phyloP scores from a whole-genome alignment of 176 grass and related monocot genomes.

The Alopecurus myosuroides region DNA sequence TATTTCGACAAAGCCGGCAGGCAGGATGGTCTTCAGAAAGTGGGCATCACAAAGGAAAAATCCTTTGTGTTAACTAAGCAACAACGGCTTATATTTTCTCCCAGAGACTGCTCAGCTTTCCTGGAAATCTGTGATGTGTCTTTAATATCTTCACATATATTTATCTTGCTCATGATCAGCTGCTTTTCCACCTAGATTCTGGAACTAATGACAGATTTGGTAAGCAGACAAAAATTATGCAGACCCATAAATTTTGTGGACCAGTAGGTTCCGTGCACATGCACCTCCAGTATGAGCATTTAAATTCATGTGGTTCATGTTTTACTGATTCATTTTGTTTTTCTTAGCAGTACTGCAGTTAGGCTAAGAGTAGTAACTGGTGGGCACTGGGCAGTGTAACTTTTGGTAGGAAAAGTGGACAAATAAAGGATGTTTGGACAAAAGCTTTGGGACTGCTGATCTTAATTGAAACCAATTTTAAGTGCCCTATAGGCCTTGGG shows the following conservation, averaged over 20 bases:
- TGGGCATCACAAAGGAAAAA: background rate
- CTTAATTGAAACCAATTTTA: background rate
- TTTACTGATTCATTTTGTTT: background rate
- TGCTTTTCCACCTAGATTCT: background rate
- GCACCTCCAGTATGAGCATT: background rate
- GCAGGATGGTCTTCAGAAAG: background rate
- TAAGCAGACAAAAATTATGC: background rate
- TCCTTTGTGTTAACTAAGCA: constrained; percentile 13
- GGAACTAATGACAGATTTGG: background rate
- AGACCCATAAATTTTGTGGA: background rate
- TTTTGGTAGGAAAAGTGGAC: background rate
- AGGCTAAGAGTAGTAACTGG: background rate
- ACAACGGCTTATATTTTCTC: constrained; percentile 18
- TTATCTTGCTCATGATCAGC: constrained; percentile 7
- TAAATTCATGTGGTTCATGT: background rate
- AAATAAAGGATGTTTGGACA: background rate
- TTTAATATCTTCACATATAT: constrained; percentile 4
- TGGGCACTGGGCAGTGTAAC: background rate
- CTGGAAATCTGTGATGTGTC: background rate
- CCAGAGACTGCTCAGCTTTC: background rate
- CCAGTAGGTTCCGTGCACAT: background rate
- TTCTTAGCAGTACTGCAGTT: background rate
- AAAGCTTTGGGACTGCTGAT: constrained; percentile 19
- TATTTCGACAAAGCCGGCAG: constrained; percentile 10
- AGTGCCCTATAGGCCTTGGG: constrained; percentile 8